Conservation (phyloP, 305 asterid genomes). For the Fraxinus nigra region DNA sequence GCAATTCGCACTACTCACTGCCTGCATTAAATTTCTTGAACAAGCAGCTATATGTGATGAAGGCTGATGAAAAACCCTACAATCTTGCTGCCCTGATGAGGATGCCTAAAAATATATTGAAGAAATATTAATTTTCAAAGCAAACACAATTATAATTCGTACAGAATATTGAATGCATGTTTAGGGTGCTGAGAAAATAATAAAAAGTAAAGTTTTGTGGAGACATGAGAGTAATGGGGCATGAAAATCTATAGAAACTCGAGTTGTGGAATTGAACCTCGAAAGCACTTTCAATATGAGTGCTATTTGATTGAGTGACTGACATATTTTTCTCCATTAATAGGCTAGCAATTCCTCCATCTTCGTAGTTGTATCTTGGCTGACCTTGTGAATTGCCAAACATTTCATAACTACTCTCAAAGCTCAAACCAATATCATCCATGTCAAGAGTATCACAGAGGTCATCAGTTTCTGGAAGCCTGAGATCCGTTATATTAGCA, state of each 20-base stretch:
- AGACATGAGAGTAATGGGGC: not conserved
- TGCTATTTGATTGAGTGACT: constrained; percentile 42
- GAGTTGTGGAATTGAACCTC: constrained; percentile 37
- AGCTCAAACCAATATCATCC: constrained; percentile 45
- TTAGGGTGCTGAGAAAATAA: not conserved
- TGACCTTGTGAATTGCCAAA: constrained; percentile 28
- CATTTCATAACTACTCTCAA: constrained; percentile 36
- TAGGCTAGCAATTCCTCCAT: constrained; percentile 34
- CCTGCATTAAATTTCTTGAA: constrained; percentile 35
- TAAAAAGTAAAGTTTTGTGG: not conserved
- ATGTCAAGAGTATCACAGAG: constrained; percentile 31
- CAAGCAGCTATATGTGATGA: constrained; percentile 23
- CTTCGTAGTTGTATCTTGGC: constrained; percentile 25
- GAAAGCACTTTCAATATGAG: constrained; percentile 39
- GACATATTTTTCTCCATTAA: constrained; percentile 50
- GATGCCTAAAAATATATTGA: constrained; percentile 38
- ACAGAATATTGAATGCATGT: not conserved
- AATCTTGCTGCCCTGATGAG: constrained; percentile 48
- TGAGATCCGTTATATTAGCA: constrained; percentile 40
- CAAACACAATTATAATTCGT: not conserved
- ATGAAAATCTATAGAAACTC: not conserved
- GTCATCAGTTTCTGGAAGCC: constrained; percentile 31
- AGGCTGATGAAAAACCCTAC: constrained; percentile 32
- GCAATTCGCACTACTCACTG: constrained; percentile 18
- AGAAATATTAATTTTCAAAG: not conserved